A percentile compares a stretch with the other conserved stretches of the same genome.
phyloP scores from a whole-genome alignment of 164 flowering plant genomes.

The Liquidambar formosana region DNA sequence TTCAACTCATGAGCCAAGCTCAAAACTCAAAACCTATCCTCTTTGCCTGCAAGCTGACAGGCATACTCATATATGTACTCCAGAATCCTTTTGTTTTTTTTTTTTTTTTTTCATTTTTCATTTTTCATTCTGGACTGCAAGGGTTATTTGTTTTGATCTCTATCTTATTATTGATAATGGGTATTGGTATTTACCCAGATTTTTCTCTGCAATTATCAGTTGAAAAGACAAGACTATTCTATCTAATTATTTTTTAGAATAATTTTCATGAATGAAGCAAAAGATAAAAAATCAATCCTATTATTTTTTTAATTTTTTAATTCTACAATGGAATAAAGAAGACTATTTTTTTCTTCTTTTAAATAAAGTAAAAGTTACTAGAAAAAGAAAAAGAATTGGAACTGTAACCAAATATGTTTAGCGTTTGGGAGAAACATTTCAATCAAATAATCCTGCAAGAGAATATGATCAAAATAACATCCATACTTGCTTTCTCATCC shows the following conservation, averaged over 20 bases:
- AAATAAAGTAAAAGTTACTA: no score
- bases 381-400: no score
- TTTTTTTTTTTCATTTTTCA: no score
- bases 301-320: no score
- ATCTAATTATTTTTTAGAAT: background rate
- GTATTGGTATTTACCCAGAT: background rate
- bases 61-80: background rate
- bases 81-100: no score
- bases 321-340: no score
- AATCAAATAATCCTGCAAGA: background rate
- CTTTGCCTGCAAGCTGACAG: background rate
- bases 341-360: no score
- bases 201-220: background rate
- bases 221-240: background rate
- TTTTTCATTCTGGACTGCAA: background rate
- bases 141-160: background rate
- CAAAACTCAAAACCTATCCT: background rate
- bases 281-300: no score
- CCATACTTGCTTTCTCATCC: conserved; percentile 93
- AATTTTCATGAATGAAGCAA: no score
- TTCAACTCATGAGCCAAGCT: background rate
- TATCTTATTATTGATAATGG: background rate
- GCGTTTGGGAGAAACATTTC: no score
- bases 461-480: background rate
- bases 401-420: no score